These are phyloP conservation scores for Scenedesmus sp. DNA, from an alignment of 163 green algal genomes.

Conservation along the genomic window DNA sequence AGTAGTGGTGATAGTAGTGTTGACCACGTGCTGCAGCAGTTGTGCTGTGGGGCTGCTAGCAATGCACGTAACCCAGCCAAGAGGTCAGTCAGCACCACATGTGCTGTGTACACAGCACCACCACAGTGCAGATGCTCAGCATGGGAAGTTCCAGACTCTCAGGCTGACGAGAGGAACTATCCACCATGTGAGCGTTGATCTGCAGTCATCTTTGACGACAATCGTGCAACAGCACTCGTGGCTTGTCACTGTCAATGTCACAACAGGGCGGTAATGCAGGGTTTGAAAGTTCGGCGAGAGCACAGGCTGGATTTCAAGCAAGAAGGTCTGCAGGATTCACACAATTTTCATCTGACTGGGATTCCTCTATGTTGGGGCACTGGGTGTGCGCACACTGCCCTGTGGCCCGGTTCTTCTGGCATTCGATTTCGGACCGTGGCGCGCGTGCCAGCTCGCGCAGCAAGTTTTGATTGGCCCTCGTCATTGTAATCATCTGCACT, in stretches of 20 bases:
- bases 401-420: not conserved
- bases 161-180: no score
- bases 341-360: not conserved
- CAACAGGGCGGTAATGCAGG: not conserved
- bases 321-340: not conserved
- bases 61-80: no score
- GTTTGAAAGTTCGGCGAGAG: not conserved
- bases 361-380: not conserved
- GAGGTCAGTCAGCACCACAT: no score
- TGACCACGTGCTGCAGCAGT: no score
- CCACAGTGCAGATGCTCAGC: no score
- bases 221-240: no score
- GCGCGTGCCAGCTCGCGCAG: not conserved
- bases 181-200: no score
- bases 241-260: not conserved
- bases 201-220: not conserved
- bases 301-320: not conserved
- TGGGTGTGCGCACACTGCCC: not conserved
- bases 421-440: not conserved
- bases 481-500: not conserved
- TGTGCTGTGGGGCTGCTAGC: no score
- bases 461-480: fast-evolving
- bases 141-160: no score
- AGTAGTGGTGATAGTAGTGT: no score
- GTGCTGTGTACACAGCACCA: no score